Evolutionary conservation across 495 filamentous ascomycete species (phyloP).

Genomic region (Podospora conica): DNA sequence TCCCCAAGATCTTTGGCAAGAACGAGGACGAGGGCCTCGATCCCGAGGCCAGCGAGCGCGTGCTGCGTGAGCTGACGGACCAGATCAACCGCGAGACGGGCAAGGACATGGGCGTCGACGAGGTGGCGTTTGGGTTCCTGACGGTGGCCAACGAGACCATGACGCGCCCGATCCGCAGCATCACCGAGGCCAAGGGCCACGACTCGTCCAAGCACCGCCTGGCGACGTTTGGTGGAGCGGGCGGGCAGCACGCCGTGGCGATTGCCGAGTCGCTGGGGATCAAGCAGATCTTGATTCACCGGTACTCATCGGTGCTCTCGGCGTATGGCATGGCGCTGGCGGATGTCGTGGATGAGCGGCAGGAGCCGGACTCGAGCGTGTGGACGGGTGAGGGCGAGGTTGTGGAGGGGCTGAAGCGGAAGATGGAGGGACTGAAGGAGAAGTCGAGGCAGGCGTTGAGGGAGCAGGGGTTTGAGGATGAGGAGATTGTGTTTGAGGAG

Average conservation of each 20-base stretch:
- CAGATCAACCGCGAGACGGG: slow-evolving; percentile 65
- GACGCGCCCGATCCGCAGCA: slow-evolving; percentile 83
- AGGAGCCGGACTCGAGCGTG: slow-evolving; percentile 82
- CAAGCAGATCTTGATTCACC: slow-evolving; percentile 77
- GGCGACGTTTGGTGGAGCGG: slow-evolving; percentile 90
- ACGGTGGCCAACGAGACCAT: slow-evolving; percentile 95
- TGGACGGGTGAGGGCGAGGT: slow-evolving; percentile 56
- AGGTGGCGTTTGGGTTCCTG: slow-evolving; percentile 86
- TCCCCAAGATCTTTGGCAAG: slow-evolving; percentile 93
- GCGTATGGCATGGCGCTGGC: slow-evolving; percentile 97
- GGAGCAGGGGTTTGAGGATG: slow-evolving; percentile 69
- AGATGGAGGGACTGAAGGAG: slow-evolving; percentile 59
- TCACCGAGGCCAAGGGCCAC: slow-evolving; percentile 91
- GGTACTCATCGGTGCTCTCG: slow-evolving; percentile 90
- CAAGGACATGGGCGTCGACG: slow-evolving; percentile 73
- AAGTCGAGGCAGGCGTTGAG: slow-evolving; percentile 58
- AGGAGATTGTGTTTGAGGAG: slow-evolving; percentile 72
- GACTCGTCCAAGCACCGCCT: slow-evolving; percentile 85
- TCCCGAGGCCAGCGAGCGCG: slow-evolving; percentile 63
- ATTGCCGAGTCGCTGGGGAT: slow-evolving; percentile 89
- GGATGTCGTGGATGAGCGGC: slow-evolving; percentile 88
- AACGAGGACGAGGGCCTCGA: slow-evolving; percentile 87
- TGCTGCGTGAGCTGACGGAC: slow-evolving; percentile 71
- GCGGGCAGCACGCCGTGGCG: slow-evolving; percentile 93
- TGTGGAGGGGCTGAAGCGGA: slow-evolving; percentile 45